phyloP scores from a whole-genome alignment of 768 basidiomycete species.

The Kwoniella europaea region DNA sequence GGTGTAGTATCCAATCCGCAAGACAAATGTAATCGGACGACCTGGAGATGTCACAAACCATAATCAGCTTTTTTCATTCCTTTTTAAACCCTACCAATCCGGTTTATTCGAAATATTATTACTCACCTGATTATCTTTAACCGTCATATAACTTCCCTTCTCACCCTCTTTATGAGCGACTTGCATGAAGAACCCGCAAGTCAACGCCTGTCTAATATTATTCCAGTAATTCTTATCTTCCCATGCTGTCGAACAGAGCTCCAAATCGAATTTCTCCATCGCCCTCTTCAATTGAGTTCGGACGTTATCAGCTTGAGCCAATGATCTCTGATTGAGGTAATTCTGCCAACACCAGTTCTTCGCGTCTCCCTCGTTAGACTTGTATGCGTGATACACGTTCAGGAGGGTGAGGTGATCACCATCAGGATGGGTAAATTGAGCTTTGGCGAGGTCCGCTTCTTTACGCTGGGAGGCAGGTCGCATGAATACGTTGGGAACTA shows the following conservation, averaged over 20 bases:
- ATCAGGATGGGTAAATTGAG: slow-evolving; percentile 82
- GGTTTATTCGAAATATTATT: slow-evolving; percentile 14
- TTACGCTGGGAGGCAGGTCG: slow-evolving; percentile 84
- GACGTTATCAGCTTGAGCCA: slow-evolving; percentile 91
- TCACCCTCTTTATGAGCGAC: slow-evolving; percentile 93
- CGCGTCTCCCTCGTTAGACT: slow-evolving; percentile 70
- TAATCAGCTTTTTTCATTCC: neutral
- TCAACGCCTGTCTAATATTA: slow-evolving; percentile 80
- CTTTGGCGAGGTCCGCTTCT: slow-evolving; percentile 92
- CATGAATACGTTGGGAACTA: slow-evolving; percentile 92
- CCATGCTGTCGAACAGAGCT: slow-evolving; percentile 67
- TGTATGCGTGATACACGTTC: slow-evolving; percentile 94
- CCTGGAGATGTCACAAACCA: slow-evolving; percentile 53
- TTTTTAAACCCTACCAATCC: neutral
- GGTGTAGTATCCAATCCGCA: slow-evolving; percentile 85
- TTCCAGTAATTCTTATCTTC: slow-evolving; percentile 74
- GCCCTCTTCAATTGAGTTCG: slow-evolving; percentile 82
- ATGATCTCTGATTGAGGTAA: slow-evolving; percentile 79
- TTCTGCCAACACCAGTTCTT: slow-evolving; percentile 90
- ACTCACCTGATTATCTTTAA: slow-evolving; percentile 90
- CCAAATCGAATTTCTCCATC: slow-evolving; percentile 89
- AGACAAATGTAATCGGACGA: slow-evolving; percentile 79
- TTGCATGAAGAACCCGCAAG: slow-evolving; percentile 98
- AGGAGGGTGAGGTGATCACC: slow-evolving; percentile 95
- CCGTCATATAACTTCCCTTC: slow-evolving; percentile 80